Percentiles rank a stretch among this genome's conserved stretches.
Conservation (phyloP, 2,329 filamentous ascomycete species). For the Chaetomium globosum region DNA sequence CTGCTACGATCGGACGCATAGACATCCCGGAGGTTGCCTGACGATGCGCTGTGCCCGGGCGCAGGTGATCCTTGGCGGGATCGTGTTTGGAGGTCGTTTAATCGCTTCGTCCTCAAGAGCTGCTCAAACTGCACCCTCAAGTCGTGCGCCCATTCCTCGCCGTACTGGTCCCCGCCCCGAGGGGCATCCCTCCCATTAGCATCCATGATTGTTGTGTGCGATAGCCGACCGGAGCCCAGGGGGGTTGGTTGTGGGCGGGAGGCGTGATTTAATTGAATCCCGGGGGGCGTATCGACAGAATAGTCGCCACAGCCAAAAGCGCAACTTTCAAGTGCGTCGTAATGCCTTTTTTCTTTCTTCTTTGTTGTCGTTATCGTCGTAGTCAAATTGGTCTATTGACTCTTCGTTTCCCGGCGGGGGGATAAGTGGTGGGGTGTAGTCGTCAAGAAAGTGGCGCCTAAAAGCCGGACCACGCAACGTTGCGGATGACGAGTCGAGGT, state of each 20-base stretch:
- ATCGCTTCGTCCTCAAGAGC: conserved; percentile 79
- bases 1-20: conserved; percentile 44
- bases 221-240: not conserved
- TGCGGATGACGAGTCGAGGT: conserved; percentile 12
- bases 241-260: not conserved
- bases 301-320: not conserved
- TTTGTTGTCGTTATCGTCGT: conserved; percentile 13
- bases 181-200: conserved; percentile 34
- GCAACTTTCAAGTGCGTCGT: not conserved
- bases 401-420: conserved; percentile 12
- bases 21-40: conserved; percentile 50
- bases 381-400: not conserved
- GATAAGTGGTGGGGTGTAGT: conserved; percentile 8
- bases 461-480: conserved; percentile 33
- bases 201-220: conserved; percentile 38
- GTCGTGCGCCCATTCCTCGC: conserved; percentile 76
- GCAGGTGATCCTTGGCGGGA: conserved; percentile 62
- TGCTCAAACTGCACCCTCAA: conserved; percentile 84
- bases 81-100: conserved; percentile 76
- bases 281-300: not conserved
- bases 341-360: conserved; percentile 11
- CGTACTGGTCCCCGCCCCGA: conserved; percentile 50
- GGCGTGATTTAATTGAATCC: not conserved
- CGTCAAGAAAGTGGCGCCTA: conserved; percentile 28
- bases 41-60: conserved; percentile 55